These are phyloP conservation scores for Arabidopsis suecica DNA, from an alignment of 345 rosid species.

Conservation along the genomic window DNA sequence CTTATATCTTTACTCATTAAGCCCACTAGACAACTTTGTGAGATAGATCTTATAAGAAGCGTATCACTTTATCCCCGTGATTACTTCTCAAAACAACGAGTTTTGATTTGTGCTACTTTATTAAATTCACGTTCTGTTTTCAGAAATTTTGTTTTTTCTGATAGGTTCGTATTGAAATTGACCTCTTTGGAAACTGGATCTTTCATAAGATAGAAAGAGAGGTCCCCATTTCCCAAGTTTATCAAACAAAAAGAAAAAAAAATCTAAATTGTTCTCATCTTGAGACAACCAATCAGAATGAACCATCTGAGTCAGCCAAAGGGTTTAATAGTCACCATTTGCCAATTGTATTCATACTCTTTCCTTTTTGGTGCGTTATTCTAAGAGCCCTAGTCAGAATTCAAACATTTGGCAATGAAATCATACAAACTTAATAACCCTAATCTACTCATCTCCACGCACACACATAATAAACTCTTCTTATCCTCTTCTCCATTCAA, in stretches of 20 bases:
- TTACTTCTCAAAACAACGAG: constrained; percentile 7
- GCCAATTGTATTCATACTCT: not conserved
- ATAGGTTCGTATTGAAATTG: constrained; percentile 18
- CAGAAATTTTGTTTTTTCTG: not conserved
- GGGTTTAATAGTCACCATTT: not conserved
- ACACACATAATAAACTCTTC: not conserved
- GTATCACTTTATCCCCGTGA: constrained; percentile 21
- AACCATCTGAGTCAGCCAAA: constrained; percentile 33
- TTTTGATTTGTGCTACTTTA: constrained; percentile 4
- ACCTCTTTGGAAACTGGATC: constrained; percentile 8
- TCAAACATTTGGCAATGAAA: constrained; percentile 5
- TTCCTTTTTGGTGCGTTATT: constrained; percentile 1
- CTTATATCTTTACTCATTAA: not conserved
- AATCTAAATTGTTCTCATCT: not conserved
- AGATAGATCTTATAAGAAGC: not conserved
- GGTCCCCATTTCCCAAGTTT: not conserved
- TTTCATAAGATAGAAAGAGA: not conserved
- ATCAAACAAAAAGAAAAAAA: not conserved
- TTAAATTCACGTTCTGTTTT: not conserved
- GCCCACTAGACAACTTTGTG: not conserved
- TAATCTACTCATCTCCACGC: not conserved
- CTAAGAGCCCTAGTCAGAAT: constrained; percentile 13
- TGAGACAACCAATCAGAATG: constrained; percentile 1
- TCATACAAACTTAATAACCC: not conserved
- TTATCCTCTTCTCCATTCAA: not conserved